Percentiles rank a stretch among this genome's conserved stretches.
phyloP scores from a whole-genome alignment of 108 stramenopile species.

The Pseudonitzschia multistriata region DNA sequence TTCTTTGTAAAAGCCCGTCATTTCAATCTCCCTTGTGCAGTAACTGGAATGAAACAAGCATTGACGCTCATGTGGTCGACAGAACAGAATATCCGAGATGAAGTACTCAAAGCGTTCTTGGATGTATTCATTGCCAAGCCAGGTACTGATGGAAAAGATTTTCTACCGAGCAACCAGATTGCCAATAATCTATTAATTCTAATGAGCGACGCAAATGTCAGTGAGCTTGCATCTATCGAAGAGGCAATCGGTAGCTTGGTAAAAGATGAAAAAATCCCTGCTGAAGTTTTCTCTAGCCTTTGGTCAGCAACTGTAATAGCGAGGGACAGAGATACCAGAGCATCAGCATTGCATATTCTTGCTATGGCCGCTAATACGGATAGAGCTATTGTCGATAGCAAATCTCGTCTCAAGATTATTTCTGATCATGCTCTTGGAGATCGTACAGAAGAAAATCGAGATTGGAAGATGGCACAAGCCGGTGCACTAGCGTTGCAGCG shows the following conservation, averaged over 20 bases:
- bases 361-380: conserved; percentile 90
- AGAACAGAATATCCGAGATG: conserved; percentile 81
- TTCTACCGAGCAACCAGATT: conserved; percentile 73
- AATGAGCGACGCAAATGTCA: conserved; percentile 69
- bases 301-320: conserved; percentile 75
- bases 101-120: conserved; percentile 87
- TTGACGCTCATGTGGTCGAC: conserved; percentile 92
- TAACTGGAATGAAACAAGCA: conserved; percentile 88
- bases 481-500: conserved; percentile 81
- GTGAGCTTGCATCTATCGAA: conserved; percentile 92
- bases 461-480: conserved; percentile 78
- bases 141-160: conserved; percentile 73
- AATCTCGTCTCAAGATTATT: conserved; percentile 73
- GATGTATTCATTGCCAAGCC: conserved; percentile 88
- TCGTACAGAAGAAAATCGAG: conserved; percentile 65
- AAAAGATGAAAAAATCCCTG: conserved; percentile 72
- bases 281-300: conserved; percentile 77
- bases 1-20: conserved; percentile 90
- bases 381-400: conserved; percentile 82
- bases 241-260: conserved; percentile 86
- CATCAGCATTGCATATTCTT: conserved; percentile 81
- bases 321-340: conserved; percentile 45
- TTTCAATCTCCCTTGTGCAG: conserved; percentile 90
- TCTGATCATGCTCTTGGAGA: conserved; percentile 81
- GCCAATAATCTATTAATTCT: conserved; percentile 86